phyloP scores from a whole-genome alignment of 352 stramenopile species.

The Phytophthora sojae region DNA sequence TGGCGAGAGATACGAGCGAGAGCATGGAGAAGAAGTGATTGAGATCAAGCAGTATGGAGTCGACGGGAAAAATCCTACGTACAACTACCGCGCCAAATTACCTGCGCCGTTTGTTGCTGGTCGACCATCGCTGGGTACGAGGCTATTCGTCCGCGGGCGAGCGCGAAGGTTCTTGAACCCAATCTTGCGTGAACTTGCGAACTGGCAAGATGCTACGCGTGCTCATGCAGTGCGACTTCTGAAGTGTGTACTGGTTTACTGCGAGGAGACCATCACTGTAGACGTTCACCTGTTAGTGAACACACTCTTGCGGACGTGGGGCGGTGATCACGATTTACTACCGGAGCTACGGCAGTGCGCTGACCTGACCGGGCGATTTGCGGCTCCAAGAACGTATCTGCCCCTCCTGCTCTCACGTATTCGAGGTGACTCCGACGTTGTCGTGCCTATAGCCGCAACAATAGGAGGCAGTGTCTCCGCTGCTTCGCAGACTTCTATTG shows the following conservation, averaged over 20 bases:
- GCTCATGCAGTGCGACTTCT: constrained; percentile 89
- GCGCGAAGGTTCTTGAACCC: constrained; percentile 90
- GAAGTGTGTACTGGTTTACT: constrained; percentile 91
- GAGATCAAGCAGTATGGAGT: constrained; percentile 96
- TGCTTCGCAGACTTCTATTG: constrained; percentile 29
- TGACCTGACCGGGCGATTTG: constrained; percentile 70
- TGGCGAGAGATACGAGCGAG: constrained; percentile 65
- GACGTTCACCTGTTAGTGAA: constrained; percentile 83
- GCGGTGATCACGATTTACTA: constrained; percentile 37
- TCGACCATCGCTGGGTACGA: constrained; percentile 89
- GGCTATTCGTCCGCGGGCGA: constrained; percentile 92
- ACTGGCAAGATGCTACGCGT: constrained; percentile 91
- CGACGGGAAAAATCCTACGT: constrained; percentile 87
- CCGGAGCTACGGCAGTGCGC: constrained; percentile 44
- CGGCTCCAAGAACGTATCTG: constrained; percentile 71
- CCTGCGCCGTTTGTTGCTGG: constrained; percentile 78
- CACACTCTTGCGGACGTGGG: constrained; percentile 69
- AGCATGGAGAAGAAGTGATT: constrained; percentile 87
- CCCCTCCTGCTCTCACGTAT: constrained; percentile 67
- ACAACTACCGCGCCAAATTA: constrained; percentile 87
- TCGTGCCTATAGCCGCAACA: constrained; percentile 24
- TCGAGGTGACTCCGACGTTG: constrained; percentile 57
- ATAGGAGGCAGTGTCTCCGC: constrained; percentile 26
- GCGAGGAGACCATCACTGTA: constrained; percentile 95
- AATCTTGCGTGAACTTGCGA: constrained; percentile 91